Percentiles rank a stretch among this genome's conserved stretches.
These are phyloP conservation scores for Logfia minima DNA, from an alignment of 129 eudicot species.

Conservation along the genomic window DNA sequence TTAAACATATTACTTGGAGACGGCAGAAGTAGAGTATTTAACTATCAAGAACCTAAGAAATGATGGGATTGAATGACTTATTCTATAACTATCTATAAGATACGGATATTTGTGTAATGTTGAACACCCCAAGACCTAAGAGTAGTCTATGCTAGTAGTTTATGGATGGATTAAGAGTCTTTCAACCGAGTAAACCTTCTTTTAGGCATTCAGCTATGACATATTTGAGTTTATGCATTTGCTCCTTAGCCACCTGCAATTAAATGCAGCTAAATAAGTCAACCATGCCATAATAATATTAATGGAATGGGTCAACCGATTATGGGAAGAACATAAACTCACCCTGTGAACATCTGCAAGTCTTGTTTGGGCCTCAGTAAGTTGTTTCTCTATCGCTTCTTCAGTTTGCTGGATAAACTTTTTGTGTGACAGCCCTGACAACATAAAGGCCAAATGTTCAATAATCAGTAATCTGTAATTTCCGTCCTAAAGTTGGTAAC, in stretches of 20 bases:
- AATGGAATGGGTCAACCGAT: not conserved
- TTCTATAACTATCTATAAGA: constrained; percentile 20
- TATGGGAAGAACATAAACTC: constrained; percentile 35
- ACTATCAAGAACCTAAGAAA: constrained; percentile 12
- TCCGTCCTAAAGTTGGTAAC: not conserved
- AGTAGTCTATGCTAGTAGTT: constrained; percentile 6
- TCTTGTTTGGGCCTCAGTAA: constrained; percentile 57
- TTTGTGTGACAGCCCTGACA: constrained; percentile 60
- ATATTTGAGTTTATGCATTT: constrained; percentile 62
- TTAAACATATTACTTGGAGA: constrained; percentile 13
- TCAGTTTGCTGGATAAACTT: constrained; percentile 65
- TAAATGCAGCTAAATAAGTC: constrained; percentile 7
- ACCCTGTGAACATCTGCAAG: constrained; percentile 62
- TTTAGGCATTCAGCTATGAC: constrained; percentile 57
- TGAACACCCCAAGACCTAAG: constrained; percentile 10
- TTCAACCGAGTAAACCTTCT: constrained; percentile 54
- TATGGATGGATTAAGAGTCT: constrained; percentile 17
- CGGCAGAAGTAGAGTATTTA: constrained; percentile 19
- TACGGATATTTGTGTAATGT: constrained; percentile 14
- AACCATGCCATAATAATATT: not conserved
- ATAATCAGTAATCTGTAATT: not conserved
- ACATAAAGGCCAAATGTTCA: not conserved
- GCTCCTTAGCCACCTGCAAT: constrained; percentile 71
- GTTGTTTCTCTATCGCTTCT: constrained; percentile 62
- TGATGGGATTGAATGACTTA: not conserved